Conservation (phyloP, 2,329 filamentous ascomycete genomes). For the Aspergillus neoniger region DNA sequence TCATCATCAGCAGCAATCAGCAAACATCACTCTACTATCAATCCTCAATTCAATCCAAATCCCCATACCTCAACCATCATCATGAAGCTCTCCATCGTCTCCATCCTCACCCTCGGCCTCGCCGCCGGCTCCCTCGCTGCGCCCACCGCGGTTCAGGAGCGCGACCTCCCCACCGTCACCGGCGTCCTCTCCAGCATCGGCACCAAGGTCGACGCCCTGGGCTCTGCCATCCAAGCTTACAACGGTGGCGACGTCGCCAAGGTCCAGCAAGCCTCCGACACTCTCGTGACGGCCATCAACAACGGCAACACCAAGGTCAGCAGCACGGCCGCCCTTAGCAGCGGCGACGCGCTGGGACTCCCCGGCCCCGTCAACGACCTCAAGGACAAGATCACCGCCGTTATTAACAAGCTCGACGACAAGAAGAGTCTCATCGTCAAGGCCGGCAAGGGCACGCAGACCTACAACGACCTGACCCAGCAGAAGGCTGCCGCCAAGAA, state of each 20-base stretch:
- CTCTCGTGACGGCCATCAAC: conserved; percentile 17
- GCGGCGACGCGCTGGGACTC: conserved; percentile 17
- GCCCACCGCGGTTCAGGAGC: conserved; percentile 12
- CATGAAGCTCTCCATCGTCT: conserved; percentile 13
- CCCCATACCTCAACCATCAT: neutral
- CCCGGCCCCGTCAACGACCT: conserved; percentile 17
- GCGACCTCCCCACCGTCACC: conserved; percentile 17
- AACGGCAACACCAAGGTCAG: conserved; percentile 14
- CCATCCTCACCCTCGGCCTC: conserved; percentile 10
- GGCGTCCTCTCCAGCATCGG: conserved; percentile 16
- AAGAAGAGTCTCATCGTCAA: conserved; percentile 12
- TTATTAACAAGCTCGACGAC: conserved; percentile 8
- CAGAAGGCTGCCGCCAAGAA: conserved; percentile 10
- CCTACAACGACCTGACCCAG: conserved; percentile 10
- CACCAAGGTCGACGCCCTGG: conserved; percentile 16
- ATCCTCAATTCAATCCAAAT: neutral
- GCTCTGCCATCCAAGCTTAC: conserved; percentile 12
- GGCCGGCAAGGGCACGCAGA: conserved; percentile 14
- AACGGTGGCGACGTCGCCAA: conserved; percentile 12
- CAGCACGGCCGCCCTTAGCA: conserved; percentile 3
- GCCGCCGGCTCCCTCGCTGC: conserved; percentile 14
- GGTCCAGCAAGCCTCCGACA: conserved; percentile 12
- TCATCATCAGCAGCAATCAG: neutral
- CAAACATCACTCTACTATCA: neutral
- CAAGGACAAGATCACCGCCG: conserved; percentile 9